phyloP scores from a whole-genome alignment of 2,329 filamentous ascomycete genomes.

The Berkeleyomyces rouxiae region DNA sequence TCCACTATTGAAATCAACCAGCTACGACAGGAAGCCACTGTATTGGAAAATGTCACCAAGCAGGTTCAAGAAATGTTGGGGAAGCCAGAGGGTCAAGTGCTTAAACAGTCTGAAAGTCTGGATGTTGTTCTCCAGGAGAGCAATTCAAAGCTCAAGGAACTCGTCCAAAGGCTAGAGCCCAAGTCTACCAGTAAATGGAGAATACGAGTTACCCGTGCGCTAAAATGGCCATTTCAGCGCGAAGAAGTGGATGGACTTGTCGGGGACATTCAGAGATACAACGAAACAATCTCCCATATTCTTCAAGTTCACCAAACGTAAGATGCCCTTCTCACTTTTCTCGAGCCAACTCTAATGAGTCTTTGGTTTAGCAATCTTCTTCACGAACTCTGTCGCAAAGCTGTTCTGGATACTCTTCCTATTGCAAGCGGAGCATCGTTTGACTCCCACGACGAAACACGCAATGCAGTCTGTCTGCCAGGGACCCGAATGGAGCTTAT shows the following conservation, averaged over 20 bases:
- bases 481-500: constrained; percentile 22
- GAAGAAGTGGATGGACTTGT: background rate
- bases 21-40: background rate
- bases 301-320: background rate
- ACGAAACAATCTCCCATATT: background rate
- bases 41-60: background rate
- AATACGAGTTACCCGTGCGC: background rate
- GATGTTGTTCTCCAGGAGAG: background rate
- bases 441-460: constrained; percentile 22
- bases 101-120: background rate
- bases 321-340: background rate
- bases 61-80: background rate
- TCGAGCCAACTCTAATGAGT: background rate
- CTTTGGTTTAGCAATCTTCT: background rate
- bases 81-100: background rate
- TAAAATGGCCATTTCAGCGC: background rate
- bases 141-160: background rate
- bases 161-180: background rate
- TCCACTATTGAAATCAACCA: background rate
- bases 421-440: constrained; percentile 19
- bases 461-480: constrained; percentile 20
- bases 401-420: background rate
- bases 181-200: background rate
- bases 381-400: background rate
- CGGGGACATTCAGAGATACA: background rate